phyloP scores from a whole-genome alignment of 108 stramenopile genomes.

The Mediolabrus comicus region DNA sequence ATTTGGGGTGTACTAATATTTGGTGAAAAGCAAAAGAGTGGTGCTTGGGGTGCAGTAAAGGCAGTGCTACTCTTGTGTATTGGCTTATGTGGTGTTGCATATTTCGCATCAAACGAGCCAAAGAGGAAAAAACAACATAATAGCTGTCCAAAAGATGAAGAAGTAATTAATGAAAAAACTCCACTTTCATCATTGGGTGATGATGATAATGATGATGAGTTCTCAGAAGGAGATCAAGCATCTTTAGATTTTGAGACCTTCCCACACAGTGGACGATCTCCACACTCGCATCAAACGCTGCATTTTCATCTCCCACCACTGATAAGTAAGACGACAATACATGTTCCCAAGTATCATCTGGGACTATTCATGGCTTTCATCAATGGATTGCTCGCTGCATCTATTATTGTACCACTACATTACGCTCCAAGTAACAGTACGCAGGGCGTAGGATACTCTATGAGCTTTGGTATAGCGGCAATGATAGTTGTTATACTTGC shows the following conservation, averaged over 20 bases:
- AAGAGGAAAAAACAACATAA: conserved; percentile 1
- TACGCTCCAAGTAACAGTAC: conserved; percentile 52
- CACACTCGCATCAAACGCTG: conserved; percentile 40
- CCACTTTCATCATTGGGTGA: conserved; percentile 4
- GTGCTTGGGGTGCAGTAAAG: conserved; percentile 38
- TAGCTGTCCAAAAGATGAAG: background rate
- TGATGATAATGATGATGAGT: background rate
- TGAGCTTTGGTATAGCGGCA: conserved; percentile 78
- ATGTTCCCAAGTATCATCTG: conserved; percentile 37
- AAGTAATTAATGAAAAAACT: conserved; percentile 11
- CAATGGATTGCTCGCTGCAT: conserved; percentile 53
- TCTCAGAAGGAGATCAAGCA: background rate
- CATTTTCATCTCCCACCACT: conserved; percentile 27
- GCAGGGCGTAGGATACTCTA: conserved; percentile 65
- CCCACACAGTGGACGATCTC: conserved; percentile 34
- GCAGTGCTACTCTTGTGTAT: conserved; percentile 51
- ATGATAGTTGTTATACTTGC: conserved; percentile 51
- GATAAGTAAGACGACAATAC: conserved; percentile 9
- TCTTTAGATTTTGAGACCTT: conserved; percentile 32
- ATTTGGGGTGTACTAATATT: conserved; percentile 79
- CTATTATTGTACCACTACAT: conserved; percentile 60
- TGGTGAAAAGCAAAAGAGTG: conserved; percentile 66
- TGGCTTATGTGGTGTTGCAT: conserved; percentile 77
- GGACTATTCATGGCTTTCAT: conserved; percentile 46
- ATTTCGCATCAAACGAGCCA: conserved; percentile 55